Evolutionary conservation across 495 filamentous ascomycete genomes (phyloP).

Genomic region (Hypoxylon crocopeplum): DNA sequence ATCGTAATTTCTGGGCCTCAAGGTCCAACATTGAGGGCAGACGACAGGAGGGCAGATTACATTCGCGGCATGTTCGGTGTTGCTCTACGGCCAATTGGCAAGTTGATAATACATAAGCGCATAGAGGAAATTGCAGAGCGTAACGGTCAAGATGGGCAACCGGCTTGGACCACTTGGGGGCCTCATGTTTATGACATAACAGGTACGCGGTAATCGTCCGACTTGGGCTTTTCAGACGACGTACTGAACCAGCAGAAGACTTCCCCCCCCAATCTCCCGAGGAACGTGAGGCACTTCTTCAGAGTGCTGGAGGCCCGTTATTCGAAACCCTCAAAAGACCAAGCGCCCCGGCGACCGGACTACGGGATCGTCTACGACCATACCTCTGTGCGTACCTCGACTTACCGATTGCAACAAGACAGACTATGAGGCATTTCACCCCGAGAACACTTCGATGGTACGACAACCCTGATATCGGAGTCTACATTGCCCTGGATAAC

Average conservation of each 20-base stretch:
- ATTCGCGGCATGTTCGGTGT: background rate
- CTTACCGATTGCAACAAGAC: background rate
- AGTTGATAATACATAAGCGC: constrained; percentile 1
- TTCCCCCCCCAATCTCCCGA: no score
- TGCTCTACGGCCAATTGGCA: constrained; percentile 3
- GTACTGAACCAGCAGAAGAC: no score
- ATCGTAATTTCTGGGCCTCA: no score
- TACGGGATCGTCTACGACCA: background rate
- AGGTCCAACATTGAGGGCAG: no score
- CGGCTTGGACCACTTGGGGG: constrained; percentile 7
- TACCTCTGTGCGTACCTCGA: constrained; percentile 9
- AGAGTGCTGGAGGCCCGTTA: constrained; percentile 6
- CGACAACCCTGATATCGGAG: constrained; percentile 7
- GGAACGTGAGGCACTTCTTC: no score
- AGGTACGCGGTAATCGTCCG: no score
- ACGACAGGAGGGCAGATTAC: no score
- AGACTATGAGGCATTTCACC: constrained; percentile 1
- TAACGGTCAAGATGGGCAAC: constrained; percentile 9
- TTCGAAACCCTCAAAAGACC: background rate
- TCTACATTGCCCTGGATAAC: constrained; percentile 4
- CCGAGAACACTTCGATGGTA: constrained; percentile 11
- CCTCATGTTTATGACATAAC: constrained; percentile 7
- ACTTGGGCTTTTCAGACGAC: no score
- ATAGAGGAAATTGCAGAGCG: constrained; percentile 15
- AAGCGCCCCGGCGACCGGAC: background rate